phyloP scores from a whole-genome alignment of 805 yeast genomes.

The Saturnispora diversa region DNA sequence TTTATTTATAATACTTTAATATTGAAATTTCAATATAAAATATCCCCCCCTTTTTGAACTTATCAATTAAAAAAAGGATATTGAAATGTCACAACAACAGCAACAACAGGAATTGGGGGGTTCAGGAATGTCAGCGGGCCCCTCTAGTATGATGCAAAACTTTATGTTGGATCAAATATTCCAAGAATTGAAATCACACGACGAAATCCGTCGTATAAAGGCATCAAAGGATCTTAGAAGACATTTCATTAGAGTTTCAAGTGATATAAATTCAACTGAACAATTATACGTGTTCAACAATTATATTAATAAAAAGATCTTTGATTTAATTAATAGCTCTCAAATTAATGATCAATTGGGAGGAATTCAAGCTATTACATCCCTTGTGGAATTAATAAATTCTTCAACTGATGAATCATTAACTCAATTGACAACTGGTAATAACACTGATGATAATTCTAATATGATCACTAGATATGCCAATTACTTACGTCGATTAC shows the following conservation, averaged over 20 bases:
- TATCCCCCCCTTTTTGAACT: neutral
- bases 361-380: slow-evolving; percentile 85
- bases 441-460: slow-evolving; percentile 58
- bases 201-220: slow-evolving; percentile 36
- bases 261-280: slow-evolving; percentile 69
- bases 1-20: too few relatives aligned
- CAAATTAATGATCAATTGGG: slow-evolving; percentile 72
- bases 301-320: slow-evolving; percentile 78
- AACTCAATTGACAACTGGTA: slow-evolving; percentile 29
- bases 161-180: slow-evolving; percentile 46
- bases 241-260: slow-evolving; percentile 61
- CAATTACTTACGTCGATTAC: slow-evolving; percentile 73
- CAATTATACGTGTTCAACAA: slow-evolving; percentile 75
- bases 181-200: slow-evolving; percentile 38
- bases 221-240: slow-evolving; percentile 68
- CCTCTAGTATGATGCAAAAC: slow-evolving; percentile 18
- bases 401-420: slow-evolving; percentile 39
- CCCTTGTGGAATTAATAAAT: slow-evolving; percentile 76
- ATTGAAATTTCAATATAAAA: too few relatives aligned
- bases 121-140: slow-evolving; percentile 10
- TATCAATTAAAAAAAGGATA: neutral
- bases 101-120: slow-evolving; percentile 4
- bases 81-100: slow-evolving; percentile 7
- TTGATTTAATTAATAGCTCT: slow-evolving; percentile 71
- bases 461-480: slow-evolving; percentile 86